These are phyloP conservation scores for Capronia coronata DNA, from an alignment of 2,329 filamentous ascomycete species.

Conservation along the genomic window DNA sequence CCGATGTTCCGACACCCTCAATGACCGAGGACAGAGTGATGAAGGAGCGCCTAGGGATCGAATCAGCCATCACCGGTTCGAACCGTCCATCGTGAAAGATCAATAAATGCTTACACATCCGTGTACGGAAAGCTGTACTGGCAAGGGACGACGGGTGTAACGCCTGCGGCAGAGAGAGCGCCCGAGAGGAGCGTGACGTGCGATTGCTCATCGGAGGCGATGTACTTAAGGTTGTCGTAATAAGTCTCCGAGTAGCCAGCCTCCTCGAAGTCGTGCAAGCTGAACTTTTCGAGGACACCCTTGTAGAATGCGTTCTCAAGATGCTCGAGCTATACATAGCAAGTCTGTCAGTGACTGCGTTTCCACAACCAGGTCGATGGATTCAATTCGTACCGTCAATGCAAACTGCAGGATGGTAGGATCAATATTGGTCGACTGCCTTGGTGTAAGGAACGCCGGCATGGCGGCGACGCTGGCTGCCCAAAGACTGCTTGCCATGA, in stretches of 20 bases:
- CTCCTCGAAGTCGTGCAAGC: conserved; percentile 56
- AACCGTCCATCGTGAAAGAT: conserved; percentile 6
- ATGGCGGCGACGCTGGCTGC: no score
- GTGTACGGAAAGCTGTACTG: conserved; percentile 63
- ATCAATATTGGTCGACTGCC: conserved; percentile 49
- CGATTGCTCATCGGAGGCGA: conserved; percentile 56
- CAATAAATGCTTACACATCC: conserved; percentile 11
- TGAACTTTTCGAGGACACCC: conserved; percentile 62
- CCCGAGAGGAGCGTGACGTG: conserved; percentile 56
- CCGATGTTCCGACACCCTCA: conserved; percentile 45
- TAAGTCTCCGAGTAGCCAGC: conserved; percentile 52
- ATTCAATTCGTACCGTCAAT: conserved; percentile 3
- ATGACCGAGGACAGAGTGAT: conserved; percentile 62
- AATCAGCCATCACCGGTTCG: no score
- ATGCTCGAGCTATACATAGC: conserved; percentile 61
- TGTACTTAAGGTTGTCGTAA: conserved; percentile 54
- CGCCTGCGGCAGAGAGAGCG: conserved; percentile 56
- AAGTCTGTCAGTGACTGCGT: no score
- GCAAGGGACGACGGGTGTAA: conserved; percentile 61
- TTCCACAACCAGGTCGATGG: no score
- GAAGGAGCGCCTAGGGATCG: conserved; percentile 55
- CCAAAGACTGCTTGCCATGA: no score
- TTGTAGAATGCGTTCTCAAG: conserved; percentile 68
- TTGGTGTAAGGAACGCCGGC: background rate
- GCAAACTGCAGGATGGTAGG: conserved; percentile 52